phyloP scores from a whole-genome alignment of 176 grass and related monocot species.

The Avena sativa region DNA sequence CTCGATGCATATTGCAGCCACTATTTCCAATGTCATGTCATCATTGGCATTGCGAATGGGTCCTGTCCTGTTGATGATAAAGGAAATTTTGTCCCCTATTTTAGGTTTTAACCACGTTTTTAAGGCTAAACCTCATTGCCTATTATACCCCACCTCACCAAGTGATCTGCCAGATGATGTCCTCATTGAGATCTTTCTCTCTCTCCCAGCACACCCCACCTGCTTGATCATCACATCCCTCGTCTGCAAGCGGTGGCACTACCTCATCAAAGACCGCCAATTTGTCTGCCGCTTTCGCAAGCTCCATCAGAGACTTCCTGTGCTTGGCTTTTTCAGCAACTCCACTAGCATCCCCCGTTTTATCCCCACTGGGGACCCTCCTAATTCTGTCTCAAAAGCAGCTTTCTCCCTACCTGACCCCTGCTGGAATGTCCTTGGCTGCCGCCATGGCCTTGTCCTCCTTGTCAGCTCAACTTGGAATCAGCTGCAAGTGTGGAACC shows the following conservation, averaged over 20 bases:
- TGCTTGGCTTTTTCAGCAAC: slow-evolving; percentile 45
- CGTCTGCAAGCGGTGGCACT: slow-evolving; percentile 41
- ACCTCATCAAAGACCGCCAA: slow-evolving; percentile 1
- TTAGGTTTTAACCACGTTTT: background rate
- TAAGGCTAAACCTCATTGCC: background rate
- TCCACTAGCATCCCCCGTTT: slow-evolving; percentile 27
- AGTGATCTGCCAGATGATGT: slow-evolving; percentile 37
- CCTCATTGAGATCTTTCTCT: slow-evolving; percentile 38
- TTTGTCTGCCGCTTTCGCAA: slow-evolving; percentile 23
- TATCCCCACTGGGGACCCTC: slow-evolving; percentile 25
- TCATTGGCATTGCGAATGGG: background rate
- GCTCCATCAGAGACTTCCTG: slow-evolving; percentile 19
- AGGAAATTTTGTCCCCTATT: background rate
- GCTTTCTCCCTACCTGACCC: background rate
- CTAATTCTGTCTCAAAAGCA: background rate
- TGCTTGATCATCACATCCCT: slow-evolving; percentile 27
- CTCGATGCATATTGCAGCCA: background rate
- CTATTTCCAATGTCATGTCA: background rate
- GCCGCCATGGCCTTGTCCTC: slow-evolving; percentile 31
- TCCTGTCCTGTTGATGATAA: background rate
- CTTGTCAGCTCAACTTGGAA: slow-evolving; percentile 36
- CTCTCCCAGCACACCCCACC: slow-evolving; percentile 31
- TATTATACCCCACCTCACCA: background rate
- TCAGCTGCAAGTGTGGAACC: slow-evolving; percentile 35
- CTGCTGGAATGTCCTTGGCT: slow-evolving; percentile 48